Evolutionary conservation across 441 rosid genomes (phyloP).

Genomic region (Euphorbia celastroides): DNA sequence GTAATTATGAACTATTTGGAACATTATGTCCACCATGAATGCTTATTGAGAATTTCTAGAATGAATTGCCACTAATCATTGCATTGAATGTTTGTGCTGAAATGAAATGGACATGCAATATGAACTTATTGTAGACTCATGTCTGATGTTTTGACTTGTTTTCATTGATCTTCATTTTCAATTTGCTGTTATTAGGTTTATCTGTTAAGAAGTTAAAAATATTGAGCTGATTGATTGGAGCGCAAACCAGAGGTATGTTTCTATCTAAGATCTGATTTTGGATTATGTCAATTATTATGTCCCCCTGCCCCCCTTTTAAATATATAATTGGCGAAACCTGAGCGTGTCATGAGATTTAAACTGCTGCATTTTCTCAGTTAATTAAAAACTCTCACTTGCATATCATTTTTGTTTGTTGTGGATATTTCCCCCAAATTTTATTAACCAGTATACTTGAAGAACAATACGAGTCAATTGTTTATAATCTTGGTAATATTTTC

Average conservation of each 20-base stretch:
- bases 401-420: background rate
- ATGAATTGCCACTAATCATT: background rate
- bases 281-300: background rate
- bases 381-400: no score
- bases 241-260: background rate
- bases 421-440: background rate
- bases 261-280: background rate
- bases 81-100: background rate
- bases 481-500: background rate
- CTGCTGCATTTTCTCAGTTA: background rate
- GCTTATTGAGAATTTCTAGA: background rate
- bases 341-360: background rate
- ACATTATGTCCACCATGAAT: background rate
- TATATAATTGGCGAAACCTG: background rate
- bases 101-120: background rate
- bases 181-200: background rate
- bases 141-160: background rate
- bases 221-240: background rate
- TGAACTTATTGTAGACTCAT: background rate
- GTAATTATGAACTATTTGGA: background rate
- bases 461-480: no score
- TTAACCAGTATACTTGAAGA: background rate
- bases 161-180: background rate
- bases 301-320: background rate
- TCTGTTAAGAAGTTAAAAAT: background rate